Base-by-base conservation (phyloP, 495 filamentous ascomycete species). In the Platismatia glauca region DNA sequence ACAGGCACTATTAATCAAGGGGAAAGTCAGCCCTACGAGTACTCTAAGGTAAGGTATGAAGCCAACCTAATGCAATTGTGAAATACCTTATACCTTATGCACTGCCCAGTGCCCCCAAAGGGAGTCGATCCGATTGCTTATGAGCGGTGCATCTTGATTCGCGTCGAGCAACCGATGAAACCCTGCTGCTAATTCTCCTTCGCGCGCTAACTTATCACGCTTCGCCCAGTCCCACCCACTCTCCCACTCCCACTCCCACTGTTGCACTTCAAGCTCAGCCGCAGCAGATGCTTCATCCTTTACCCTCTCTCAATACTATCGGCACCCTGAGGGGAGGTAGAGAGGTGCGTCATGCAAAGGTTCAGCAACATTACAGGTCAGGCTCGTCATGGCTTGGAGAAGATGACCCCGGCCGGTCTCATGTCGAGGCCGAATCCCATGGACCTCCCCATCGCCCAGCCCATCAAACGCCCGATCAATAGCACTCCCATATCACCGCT, bases 351-450 rank as follows among this genome's bases (percentile, higher is more conserved):
- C 71, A 95, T 96, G 91, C 92, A 95, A 81, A 95, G 93, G 78
- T 86, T 96, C 61, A 85, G 87, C 75, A 92, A 89, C 77, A 90
- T 95, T 70, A 86, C 85, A 67, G 84, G 84, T 73, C 77, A 79
- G 66, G 85, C 85, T 82, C 88, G 91, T 79, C 90, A 95, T 85
- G 92, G 90, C 82, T 89, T 88, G 81, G 90, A 95, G 78, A 85
- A 89, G 81, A 93, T 94, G 84, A 84, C 84, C 71, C 89, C 88
- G 66, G 87, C 89, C 62, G 82, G 77, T 71, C 89, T 90, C 79
- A 90, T 90, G 82, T 63, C 85, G 64, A 78, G 84, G 71, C 84
- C 86, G 70, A 85, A 86, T 69, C 65, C 58, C 18, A 83, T 86
- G 77, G 87, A 89, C 68, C 86, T 92, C 82, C 77, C 78, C 60